Conservation (phyloP, 352 stramenopile genomes). For the Heterotrichella gracilis region DNA sequence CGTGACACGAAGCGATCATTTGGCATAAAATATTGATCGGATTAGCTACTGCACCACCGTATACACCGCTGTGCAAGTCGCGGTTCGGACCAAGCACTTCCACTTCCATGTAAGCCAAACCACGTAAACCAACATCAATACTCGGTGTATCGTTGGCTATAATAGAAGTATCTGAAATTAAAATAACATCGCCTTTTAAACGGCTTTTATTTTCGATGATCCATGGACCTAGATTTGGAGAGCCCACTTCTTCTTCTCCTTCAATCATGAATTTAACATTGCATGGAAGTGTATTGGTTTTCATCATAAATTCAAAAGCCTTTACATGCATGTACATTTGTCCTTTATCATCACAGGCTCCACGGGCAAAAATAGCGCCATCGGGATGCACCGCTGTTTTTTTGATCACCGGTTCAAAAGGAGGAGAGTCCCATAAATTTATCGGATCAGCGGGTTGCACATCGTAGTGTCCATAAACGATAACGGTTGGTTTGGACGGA, state of each 20-base stretch:
- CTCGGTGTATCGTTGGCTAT: background rate
- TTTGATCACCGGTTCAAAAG: background rate
- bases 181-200: background rate
- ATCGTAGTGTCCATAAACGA: constrained; percentile 5
- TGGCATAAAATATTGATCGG: background rate
- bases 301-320: background rate
- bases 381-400: background rate
- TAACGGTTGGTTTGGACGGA: background rate
- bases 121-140: background rate
- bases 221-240: background rate
- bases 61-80: background rate
- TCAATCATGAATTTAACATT: constrained; percentile 4
- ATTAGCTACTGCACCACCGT: background rate
- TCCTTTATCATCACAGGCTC: background rate
- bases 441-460: background rate
- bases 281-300: background rate
- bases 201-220: background rate
- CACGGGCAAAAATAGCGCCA: background rate
- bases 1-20: background rate
- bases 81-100: background rate
- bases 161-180: background rate
- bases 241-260: background rate
- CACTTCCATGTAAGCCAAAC: constrained; percentile 1
- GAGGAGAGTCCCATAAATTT: background rate
- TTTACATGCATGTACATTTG: background rate